Percentiles rank a stretch among this genome's conserved stretches.
Conservation (phyloP, 768 basidiomycete species). For the Pleurotus eryngii region DNA sequence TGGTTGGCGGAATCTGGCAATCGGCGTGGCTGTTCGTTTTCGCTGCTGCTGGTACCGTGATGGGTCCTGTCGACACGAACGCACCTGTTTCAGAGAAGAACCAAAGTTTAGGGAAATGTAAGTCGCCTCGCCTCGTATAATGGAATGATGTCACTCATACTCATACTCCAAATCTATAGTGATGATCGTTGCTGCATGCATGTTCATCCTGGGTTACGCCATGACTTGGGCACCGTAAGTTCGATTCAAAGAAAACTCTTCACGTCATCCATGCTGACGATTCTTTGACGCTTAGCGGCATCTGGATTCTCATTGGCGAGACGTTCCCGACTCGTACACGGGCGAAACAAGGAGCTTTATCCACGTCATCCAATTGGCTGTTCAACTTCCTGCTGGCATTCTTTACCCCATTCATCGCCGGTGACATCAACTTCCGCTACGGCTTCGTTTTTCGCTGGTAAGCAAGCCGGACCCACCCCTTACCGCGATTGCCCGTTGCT, state of each 20-base stretch:
- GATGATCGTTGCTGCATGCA: slow-evolving; percentile 64
- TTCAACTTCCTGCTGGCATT: slow-evolving; percentile 74
- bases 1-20: slow-evolving; percentile 71
- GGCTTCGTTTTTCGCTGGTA: slow-evolving; percentile 69
- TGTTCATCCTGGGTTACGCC: slow-evolving; percentile 72
- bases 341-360: slow-evolving; percentile 66
- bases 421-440: slow-evolving; percentile 54
- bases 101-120: slow-evolving; percentile 50
- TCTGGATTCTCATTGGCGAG: slow-evolving; percentile 79
- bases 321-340: slow-evolving; percentile 72
- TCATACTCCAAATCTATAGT: slow-evolving; percentile 25
- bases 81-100: slow-evolving; percentile 20
- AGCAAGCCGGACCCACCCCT: slow-evolving; percentile 7
- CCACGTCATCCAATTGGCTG: slow-evolving; percentile 63
- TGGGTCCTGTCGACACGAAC: slow-evolving; percentile 34
- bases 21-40: slow-evolving; percentile 69
- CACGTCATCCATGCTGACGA: slow-evolving; percentile 10
- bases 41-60: slow-evolving; percentile 66
- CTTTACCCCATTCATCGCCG: slow-evolving; percentile 73
- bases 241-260: too few relatives aligned
- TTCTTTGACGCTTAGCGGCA: slow-evolving; percentile 34
- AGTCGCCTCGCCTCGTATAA: slow-evolving; percentile 12
- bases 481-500: too few relatives aligned
- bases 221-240: slow-evolving; percentile 62
- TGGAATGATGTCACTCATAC: neutral